Evolutionary conservation across 176 grass and related monocot species (phyloP), one percentile per base, ranked within the genome.

Genomic region (Triticum dicoccoides): DNA sequence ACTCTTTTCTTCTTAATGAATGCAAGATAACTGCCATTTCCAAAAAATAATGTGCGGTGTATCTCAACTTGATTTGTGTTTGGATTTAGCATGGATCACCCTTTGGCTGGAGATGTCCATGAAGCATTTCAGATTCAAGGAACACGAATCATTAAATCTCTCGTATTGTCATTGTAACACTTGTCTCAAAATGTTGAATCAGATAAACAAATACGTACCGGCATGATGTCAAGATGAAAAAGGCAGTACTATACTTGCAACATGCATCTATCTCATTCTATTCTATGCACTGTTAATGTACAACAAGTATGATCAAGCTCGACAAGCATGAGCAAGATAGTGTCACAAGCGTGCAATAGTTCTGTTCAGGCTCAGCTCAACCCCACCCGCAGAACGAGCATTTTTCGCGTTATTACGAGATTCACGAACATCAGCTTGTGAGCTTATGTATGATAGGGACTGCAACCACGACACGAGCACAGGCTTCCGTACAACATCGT

Each of bases 391-490:
- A 30, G 74, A 44, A 7, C 21, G 12, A 67, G 73, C 59, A 47
- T 37, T 66, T 15, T 29, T 30, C 29, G 24, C 27, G 35, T 80
- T 76, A 35, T 21, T 59, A 11, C 3, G 23, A 56, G 84, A 58
- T 20, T 73, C 29, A 2, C 4, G 6, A 18, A n/a, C 8, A 2
- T 52, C 17, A 72, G 82, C 32, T 34, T 94, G 92, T 14, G 90
- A 96, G 82, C 92, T 96, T 70, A 96, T 69, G 76, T 92, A 98
- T 11, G 91, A 96, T 67, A 98, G 88, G 34, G 97, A 98, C 45
- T 98, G 97, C 67, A 98, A 78, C 94, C 97, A 98, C 0, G 94
- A 96, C 2, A 96, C 93, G 2, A 96, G 87, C 7, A 98, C 90
- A 0, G 97, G 97, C 72, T 98, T 98, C 73, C 97, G 73, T 17